A percentile compares a stretch with the other conserved stretches of the same genome.
Evolutionary conservation across 805 yeast genomes (phyloP).

Genomic region (Myxozyma monticola): DNA sequence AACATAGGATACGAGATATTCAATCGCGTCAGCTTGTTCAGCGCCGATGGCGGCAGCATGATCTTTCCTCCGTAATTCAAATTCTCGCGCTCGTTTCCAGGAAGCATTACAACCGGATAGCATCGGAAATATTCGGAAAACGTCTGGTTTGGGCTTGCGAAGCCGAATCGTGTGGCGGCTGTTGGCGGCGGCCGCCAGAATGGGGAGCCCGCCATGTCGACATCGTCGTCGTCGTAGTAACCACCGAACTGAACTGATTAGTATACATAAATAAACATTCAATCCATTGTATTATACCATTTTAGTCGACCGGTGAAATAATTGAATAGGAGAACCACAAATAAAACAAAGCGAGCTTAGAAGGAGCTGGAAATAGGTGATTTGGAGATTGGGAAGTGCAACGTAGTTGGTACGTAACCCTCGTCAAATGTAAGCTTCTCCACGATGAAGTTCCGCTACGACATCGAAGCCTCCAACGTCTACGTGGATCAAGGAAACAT

Average conservation of each 20-base stretch:
- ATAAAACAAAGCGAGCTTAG: too few relatives aligned
- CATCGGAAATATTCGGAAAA: conserved; percentile 90
- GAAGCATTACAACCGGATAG: conserved; percentile 90
- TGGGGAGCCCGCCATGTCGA: conserved; percentile 13
- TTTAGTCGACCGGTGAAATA: too few relatives aligned
- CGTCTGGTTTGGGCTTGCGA: conserved; percentile 33
- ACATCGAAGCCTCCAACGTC: too few relatives aligned
- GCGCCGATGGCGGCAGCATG: conserved; percentile 88
- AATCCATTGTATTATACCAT: neutral
- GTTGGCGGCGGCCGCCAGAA: conserved; percentile 9
- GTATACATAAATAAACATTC: neutral
- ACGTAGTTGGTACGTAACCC: too few relatives aligned
- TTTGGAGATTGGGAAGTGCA: too few relatives aligned
- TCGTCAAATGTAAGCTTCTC: too few relatives aligned
- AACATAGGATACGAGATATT: conserved; percentile 96
- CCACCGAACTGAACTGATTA: conserved; percentile 18
- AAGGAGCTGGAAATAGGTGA: too few relatives aligned
- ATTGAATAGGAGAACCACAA: too few relatives aligned
- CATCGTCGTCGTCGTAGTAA: conserved; percentile 26
- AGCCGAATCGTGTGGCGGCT: neutral
- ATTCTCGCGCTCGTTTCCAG: conserved; percentile 62
- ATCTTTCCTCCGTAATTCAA: conserved; percentile 95
- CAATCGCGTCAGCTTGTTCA: conserved; percentile 82
- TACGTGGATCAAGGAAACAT: too few relatives aligned
- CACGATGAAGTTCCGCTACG: too few relatives aligned